These are phyloP conservation scores for Jatropha multifida DNA, from an alignment of 441 rosid species.

Conservation along the genomic window DNA sequence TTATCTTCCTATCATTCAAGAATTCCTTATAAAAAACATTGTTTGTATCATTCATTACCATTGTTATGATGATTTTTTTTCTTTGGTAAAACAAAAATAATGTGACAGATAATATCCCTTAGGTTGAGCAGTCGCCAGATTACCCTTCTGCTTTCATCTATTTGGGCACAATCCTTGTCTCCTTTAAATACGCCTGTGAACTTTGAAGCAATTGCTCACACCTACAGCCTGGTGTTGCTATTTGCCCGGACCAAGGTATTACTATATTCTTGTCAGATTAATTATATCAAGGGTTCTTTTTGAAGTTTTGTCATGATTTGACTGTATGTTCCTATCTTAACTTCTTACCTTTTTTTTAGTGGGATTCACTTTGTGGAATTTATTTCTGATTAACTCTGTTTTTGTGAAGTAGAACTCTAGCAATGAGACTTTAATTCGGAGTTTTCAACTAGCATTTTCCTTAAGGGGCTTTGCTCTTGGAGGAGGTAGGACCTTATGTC, in stretches of 20 bases:
- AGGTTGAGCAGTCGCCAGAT: slow-evolving; percentile 91
- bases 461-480: slow-evolving; percentile 59
- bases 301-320: neutral
- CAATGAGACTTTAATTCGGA: slow-evolving; percentile 68
- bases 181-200: slow-evolving; percentile 78
- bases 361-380: neutral
- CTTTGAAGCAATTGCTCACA: slow-evolving; percentile 92
- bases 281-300: neutral
- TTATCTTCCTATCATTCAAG: slow-evolving; percentile 18
- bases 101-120: slow-evolving; percentile 61
- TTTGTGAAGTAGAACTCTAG: slow-evolving; percentile 55
- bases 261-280: slow-evolving; percentile 2
- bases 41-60: slow-evolving; percentile 2
- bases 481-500: slow-evolving; percentile 43
- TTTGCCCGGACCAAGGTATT: slow-evolving; percentile 79
- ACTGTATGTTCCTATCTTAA: neutral
- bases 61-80: slow-evolving; percentile 11
- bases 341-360: neutral
- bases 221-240: slow-evolving; percentile 71
- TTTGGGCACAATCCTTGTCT: slow-evolving; percentile 92
- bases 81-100: slow-evolving; percentile 1
- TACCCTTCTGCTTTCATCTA: slow-evolving; percentile 73
- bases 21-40: neutral
- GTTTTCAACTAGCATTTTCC: slow-evolving; percentile 86
- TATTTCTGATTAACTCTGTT: neutral